Conservation (phyloP, 352 stramenopile genomes). For the Elongisporangium anandrum region DNA sequence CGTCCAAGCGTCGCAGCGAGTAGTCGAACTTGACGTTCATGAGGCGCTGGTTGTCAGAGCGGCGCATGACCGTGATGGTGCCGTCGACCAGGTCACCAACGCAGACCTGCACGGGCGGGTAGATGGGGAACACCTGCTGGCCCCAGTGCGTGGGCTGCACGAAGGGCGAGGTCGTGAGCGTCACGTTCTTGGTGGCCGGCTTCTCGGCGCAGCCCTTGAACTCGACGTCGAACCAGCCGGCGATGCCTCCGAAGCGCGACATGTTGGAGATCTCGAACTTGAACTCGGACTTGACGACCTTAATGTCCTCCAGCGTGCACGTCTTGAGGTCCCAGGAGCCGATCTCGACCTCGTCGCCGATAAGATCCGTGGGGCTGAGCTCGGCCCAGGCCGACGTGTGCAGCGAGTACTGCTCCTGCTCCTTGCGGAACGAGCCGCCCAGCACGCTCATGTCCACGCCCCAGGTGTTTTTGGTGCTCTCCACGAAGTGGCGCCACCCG, state of each 20-base stretch:
- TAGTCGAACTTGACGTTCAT: slow-evolving; percentile 89
- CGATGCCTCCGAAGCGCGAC: slow-evolving; percentile 91
- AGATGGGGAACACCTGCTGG: slow-evolving; percentile 84
- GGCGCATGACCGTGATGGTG: slow-evolving; percentile 67
- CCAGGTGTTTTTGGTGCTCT: slow-evolving; percentile 92
- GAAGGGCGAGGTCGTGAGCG: slow-evolving; percentile 89
- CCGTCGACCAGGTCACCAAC: slow-evolving; percentile 73
- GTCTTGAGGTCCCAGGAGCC: slow-evolving; percentile 79
- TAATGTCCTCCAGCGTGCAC: slow-evolving; percentile 82
- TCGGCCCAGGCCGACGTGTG: slow-evolving; percentile 83
- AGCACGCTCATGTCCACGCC: slow-evolving; percentile 97
- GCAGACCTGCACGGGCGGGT: slow-evolving; percentile 79
- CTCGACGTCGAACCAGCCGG: slow-evolving; percentile 99
- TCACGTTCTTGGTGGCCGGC: slow-evolving; percentile 73
- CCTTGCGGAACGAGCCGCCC: slow-evolving; percentile 78
- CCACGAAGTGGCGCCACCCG: slow-evolving; percentile 81
- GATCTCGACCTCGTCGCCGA: slow-evolving; percentile 82
- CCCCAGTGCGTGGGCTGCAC: slow-evolving; percentile 88
- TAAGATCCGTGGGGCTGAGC: slow-evolving; percentile 67
- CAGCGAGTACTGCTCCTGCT: slow-evolving; percentile 87
- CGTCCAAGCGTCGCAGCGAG: slow-evolving; percentile 55
- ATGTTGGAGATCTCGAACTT: slow-evolving; percentile 84
- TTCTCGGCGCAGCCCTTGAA: slow-evolving; percentile 91
- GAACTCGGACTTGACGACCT: slow-evolving; percentile 65
- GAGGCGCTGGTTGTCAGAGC: slow-evolving; percentile 82